Evolutionary conservation across 2,329 filamentous ascomycete genomes (phyloP).

Genomic region (Ophiostoma sp.): DNA sequence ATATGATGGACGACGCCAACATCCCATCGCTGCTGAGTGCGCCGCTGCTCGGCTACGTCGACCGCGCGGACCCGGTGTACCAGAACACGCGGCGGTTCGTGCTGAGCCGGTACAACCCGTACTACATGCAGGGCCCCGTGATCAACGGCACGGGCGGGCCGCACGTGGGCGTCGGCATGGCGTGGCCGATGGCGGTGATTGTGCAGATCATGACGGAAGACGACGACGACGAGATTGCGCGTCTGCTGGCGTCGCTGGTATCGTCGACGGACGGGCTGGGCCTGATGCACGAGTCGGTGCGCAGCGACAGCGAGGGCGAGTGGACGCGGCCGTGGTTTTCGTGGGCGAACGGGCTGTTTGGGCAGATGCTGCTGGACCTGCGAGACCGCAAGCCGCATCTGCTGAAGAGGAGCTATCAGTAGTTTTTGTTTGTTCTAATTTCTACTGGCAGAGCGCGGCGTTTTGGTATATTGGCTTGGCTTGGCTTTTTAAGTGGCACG

Average conservation of each 20-base stretch:
- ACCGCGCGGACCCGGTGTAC: slow-evolving; percentile 47
- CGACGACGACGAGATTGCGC: slow-evolving; percentile 54
- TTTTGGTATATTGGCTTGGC: not conserved
- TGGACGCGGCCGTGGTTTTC: slow-evolving; percentile 64
- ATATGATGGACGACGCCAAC: slow-evolving; percentile 63
- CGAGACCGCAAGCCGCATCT: slow-evolving; percentile 66
- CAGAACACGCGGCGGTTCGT: slow-evolving; percentile 51
- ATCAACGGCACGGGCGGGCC: slow-evolving; percentile 37
- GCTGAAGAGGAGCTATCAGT: slow-evolving; percentile 46
- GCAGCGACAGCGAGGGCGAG: slow-evolving; percentile 51
- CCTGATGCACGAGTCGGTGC: slow-evolving; percentile 62
- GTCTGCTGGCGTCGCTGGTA: slow-evolving; percentile 48
- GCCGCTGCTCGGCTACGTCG: slow-evolving; percentile 54
- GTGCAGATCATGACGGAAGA: slow-evolving; percentile 62
- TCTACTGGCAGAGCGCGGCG: not conserved
- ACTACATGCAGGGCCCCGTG: slow-evolving; percentile 53
- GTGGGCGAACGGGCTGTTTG: slow-evolving; percentile 85
- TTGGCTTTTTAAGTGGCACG: not conserved
- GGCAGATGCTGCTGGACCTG: slow-evolving; percentile 73
- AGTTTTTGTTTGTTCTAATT: not conserved
- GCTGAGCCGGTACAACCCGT: slow-evolving; percentile 58
- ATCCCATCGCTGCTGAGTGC: slow-evolving; percentile 57
- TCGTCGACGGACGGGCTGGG: slow-evolving; percentile 57
- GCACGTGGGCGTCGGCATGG: slow-evolving; percentile 45
- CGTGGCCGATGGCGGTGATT: slow-evolving; percentile 68